Base-by-base conservation (phyloP, 2,329 filamentous ascomycete species). In the Byssochlamys sp. region DNA sequence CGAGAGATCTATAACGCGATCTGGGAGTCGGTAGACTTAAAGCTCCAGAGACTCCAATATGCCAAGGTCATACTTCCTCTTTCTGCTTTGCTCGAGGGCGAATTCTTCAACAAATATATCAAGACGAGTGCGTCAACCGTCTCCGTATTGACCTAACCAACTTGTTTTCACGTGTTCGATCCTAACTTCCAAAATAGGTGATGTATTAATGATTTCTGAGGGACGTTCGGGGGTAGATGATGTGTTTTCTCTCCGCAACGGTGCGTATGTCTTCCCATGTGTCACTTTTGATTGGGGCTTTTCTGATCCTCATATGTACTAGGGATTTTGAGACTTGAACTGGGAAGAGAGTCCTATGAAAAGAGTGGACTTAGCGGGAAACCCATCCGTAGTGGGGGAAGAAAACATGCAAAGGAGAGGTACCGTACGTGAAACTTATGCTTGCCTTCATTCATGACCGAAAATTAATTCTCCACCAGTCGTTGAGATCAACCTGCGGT, bases 71-170 rank as follows among this genome's bases (percentile, higher is more conserved):
- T 84, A 63, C 85, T 95, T 81, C 83, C 84, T 2, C 78, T 96
- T 9, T 80, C 80, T 7, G 84, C 90, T 58, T 69, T 97, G 4
- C 70, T 97, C 0, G 80, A 87, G 33, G 83, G 84, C 1, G 82
- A 85, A 0, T 95, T 96, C 66, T 91, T 96, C 66, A 87, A 83
- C n/a, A 79, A 85, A 50, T 91, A 95, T 68, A 86, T 97, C 63
- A 95, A 95, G 71, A 81, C 80, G 59, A 88, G 89, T 89, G 75
- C 25, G 69, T 56, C 10, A 2, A 12, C 19, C 0, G 1, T 2
- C 9, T 50, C 1, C 3, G 53, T 45, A 25, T 31, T 52, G 11
- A 59, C 28, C 2, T 29, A 28, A 48, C n/a, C 27, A 19, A 10
- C 25, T 7, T 29, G 14, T 48, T 55, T 14, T 27, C 28, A 29